A percentile compares a stretch with the other conserved stretches of the same genome.
phyloP scores from a whole-genome alignment of 2,329 filamentous ascomycete genomes.

The Curvularia sp. region DNA sequence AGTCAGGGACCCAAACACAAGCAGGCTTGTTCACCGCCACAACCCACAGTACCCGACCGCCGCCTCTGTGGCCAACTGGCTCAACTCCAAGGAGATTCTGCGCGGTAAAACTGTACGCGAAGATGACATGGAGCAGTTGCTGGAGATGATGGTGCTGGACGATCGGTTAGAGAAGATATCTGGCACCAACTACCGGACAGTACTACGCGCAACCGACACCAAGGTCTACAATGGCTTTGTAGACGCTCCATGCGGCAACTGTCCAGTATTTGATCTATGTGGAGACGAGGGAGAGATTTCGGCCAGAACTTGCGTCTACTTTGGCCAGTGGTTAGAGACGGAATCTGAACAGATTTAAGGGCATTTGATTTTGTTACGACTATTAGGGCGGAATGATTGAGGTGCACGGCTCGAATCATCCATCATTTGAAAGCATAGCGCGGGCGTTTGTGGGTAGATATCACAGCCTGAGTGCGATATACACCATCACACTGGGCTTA shows the following conservation, averaged over 20 bases:
- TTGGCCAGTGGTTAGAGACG: conserved; percentile 75
- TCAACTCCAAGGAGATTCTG: conserved; percentile 73
- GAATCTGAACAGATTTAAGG: conserved; percentile 34
- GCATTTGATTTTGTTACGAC: neutral
- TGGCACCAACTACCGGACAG: conserved; percentile 59
- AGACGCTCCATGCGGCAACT: conserved; percentile 87
- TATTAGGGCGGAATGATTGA: neutral
- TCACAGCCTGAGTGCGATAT: neutral
- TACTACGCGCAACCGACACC: conserved; percentile 50
- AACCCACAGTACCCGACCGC: conserved; percentile 83
- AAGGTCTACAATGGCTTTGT: conserved; percentile 77
- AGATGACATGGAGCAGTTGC: conserved; percentile 80
- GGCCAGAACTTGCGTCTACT: conserved; percentile 90
- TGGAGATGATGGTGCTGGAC: conserved; percentile 90
- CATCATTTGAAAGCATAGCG: conserved; percentile 7
- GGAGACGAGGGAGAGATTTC: conserved; percentile 90
- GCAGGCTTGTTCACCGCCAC: conserved; percentile 60
- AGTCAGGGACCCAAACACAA: conserved; percentile 29
- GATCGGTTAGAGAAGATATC: conserved; percentile 74
- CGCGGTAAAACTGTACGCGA: conserved; percentile 69
- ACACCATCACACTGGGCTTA: neutral
- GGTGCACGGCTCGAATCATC: neutral
- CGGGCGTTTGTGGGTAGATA: conserved; percentile 3
- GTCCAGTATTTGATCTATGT: conserved; percentile 92
- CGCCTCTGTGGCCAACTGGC: conserved; percentile 74